phyloP scores from a whole-genome alignment of 2,329 filamentous ascomycete species.

The Ceratocystis huliohia region DNA sequence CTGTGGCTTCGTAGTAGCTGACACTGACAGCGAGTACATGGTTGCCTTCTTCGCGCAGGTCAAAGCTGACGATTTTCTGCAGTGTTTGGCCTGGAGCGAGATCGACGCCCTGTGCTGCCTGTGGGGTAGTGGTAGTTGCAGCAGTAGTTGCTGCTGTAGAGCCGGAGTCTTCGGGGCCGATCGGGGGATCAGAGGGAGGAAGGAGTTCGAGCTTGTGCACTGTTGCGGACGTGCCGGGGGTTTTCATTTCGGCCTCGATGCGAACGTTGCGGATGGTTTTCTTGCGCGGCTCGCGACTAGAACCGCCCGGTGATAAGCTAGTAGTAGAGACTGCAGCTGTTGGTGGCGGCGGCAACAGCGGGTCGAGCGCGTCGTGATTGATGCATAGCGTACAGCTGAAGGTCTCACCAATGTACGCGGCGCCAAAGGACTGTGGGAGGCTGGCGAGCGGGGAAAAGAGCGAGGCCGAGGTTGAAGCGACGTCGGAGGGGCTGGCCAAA shows the following conservation, averaged over 20 bases:
- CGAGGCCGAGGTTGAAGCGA: slow-evolving; percentile 3
- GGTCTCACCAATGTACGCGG: slow-evolving; percentile 87
- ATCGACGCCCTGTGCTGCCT: slow-evolving; percentile 32
- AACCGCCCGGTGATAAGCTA: slow-evolving; percentile 14
- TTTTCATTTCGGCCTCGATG: slow-evolving; percentile 91
- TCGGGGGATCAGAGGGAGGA: slow-evolving; percentile 22
- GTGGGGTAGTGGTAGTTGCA: slow-evolving; percentile 43
- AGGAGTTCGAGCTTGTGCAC: slow-evolving; percentile 56
- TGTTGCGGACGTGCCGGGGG: slow-evolving; percentile 44
- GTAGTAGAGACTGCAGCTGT: slow-evolving; percentile 13
- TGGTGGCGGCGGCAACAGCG: slow-evolving; percentile 24
- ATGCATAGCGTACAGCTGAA: slow-evolving; percentile 91
- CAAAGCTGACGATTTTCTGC: slow-evolving; percentile 72
- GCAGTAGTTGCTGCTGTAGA: slow-evolving; percentile 24
- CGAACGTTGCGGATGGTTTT: slow-evolving; percentile 60
- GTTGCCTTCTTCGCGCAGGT: slow-evolving; percentile 85
- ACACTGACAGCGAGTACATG: slow-evolving; percentile 90
- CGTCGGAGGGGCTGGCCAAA: slow-evolving; percentile 3
- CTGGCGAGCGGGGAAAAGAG: slow-evolving; percentile 19
- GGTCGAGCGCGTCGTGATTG: slow-evolving; percentile 58
- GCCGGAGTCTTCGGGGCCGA: slow-evolving; percentile 19
- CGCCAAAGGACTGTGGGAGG: slow-evolving; percentile 55
- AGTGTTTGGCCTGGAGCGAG: slow-evolving; percentile 53
- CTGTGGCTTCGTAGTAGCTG: slow-evolving; percentile 79
- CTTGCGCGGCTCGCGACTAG: slow-evolving; percentile 21